Conservation (phyloP, 73 alveolate species). For the Paraurostyla sp. region DNA sequence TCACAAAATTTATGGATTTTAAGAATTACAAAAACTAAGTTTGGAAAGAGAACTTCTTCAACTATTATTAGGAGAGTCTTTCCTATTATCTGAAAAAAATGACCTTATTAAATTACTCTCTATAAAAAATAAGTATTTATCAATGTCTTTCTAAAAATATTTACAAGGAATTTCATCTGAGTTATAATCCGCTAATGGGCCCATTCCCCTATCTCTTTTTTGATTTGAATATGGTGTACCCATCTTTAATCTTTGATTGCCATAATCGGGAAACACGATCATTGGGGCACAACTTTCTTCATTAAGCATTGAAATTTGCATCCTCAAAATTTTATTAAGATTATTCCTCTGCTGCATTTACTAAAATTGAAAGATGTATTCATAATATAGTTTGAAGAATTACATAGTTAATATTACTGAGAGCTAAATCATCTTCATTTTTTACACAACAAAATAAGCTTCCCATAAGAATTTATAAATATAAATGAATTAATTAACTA, state of each 20-base stretch:
- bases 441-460: constrained; percentile 16
- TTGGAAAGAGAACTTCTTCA: background rate
- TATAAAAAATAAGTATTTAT: no score
- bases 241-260: background rate
- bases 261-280: background rate
- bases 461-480: no score
- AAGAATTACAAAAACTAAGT: background rate
- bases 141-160: no score
- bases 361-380: background rate
- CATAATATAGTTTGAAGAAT: background rate
- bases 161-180: no score
- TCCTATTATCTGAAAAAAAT: background rate
- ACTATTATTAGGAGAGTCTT: background rate
- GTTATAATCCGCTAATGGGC: no score
- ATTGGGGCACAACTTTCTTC: background rate
- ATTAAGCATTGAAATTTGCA: background rate
- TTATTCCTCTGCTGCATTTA: background rate
- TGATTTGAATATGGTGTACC: no score
- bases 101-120: background rate
- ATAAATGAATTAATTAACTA: no score
- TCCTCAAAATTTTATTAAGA: constrained; percentile 15
- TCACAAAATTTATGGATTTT: background rate
- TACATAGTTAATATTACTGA: background rate
- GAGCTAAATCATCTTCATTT: constrained; percentile 9
- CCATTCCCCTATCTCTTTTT: no score